A percentile compares a stretch with the other conserved stretches of the same genome.
phyloP scores from a whole-genome alignment of 1,139 yeast genomes.

The Scheffersomyces lignicola region DNA sequence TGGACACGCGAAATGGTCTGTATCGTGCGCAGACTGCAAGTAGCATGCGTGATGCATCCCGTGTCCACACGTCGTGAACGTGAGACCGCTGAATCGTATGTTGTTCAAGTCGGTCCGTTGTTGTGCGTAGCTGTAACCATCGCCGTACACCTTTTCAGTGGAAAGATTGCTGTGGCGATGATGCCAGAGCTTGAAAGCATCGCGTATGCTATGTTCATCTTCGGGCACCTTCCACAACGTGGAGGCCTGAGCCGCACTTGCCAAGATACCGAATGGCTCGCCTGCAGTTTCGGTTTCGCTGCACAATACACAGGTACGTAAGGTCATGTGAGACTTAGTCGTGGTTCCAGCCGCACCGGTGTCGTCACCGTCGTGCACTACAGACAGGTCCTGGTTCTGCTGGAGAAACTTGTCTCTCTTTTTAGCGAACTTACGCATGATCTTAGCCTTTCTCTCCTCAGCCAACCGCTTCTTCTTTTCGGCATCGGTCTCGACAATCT shows the following conservation, averaged over 20 bases:
- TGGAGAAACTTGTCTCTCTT: conserved; percentile 40
- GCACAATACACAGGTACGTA: conserved; percentile 61
- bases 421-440: conserved; percentile 43
- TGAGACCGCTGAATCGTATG: conserved; percentile 23
- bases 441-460: conserved; percentile 36
- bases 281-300: conserved; percentile 53
- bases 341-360: conserved; percentile 9
- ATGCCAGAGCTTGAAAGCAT: conserved; percentile 30
- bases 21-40: conserved; percentile 28
- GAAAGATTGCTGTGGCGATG: conserved; percentile 11
- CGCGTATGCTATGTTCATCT: conserved; percentile 11
- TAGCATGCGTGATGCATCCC: conserved; percentile 64
- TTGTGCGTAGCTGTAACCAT: conserved; percentile 21
- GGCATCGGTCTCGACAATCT: conserved; percentile 34
- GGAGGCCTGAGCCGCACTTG: conserved; percentile 35
- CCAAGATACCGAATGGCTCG: conserved; percentile 57
- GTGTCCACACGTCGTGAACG: conserved; percentile 67
- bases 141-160: conserved; percentile 22
- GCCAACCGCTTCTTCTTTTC: conserved; percentile 48
- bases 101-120: conserved; percentile 10
- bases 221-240: conserved; percentile 52
- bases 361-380: conserved; percentile 7
- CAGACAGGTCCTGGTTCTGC: conserved; percentile 25
- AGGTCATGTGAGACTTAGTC: conserved; percentile 7
- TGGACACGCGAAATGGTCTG: conserved; percentile 53